phyloP scores from a whole-genome alignment of 2,329 filamentous ascomycete genomes.

The Curvularia sp. region DNA sequence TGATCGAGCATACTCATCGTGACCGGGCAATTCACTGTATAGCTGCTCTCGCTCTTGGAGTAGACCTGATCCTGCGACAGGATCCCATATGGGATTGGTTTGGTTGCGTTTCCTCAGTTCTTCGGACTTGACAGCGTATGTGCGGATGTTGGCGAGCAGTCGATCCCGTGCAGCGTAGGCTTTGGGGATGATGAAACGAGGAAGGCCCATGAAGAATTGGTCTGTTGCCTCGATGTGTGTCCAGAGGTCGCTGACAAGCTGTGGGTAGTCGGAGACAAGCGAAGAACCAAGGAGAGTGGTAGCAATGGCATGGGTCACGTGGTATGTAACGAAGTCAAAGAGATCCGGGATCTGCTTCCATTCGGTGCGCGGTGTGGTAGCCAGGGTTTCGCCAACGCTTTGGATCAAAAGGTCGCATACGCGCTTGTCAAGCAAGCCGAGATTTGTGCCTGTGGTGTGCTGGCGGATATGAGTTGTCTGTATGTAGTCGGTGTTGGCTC shows the following conservation, averaged over 20 bases:
- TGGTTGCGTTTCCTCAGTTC: conserved; percentile 1
- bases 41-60: conserved; percentile 27
- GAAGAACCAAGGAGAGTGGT: conserved; percentile 20
- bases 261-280: conserved; percentile 16
- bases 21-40: conserved; percentile 21
- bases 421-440: conserved; percentile 17
- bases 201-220: conserved; percentile 23
- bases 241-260: conserved; percentile 23
- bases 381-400: conserved; percentile 12
- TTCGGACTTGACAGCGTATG: conserved; percentile 15
- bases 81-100: conserved; percentile 18
- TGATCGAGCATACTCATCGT: conserved; percentile 18
- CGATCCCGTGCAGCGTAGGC: conserved; percentile 24
- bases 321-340: conserved; percentile 17
- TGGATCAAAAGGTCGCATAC: conserved; percentile 16
- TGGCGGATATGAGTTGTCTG: conserved; percentile 24
- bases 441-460: conserved; percentile 15
- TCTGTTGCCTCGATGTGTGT: conserved; percentile 25
- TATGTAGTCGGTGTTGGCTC: conserved; percentile 17
- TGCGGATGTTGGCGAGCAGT: conserved; percentile 17
- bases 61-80: conserved; percentile 17
- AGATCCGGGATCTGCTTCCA: conserved; percentile 25
- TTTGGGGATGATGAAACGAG: conserved; percentile 16
- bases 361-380: not conserved
- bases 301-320: conserved; percentile 15